Base-by-base conservation (phyloP, 306 rosid species). In the Castanopsis chinensis region DNA sequence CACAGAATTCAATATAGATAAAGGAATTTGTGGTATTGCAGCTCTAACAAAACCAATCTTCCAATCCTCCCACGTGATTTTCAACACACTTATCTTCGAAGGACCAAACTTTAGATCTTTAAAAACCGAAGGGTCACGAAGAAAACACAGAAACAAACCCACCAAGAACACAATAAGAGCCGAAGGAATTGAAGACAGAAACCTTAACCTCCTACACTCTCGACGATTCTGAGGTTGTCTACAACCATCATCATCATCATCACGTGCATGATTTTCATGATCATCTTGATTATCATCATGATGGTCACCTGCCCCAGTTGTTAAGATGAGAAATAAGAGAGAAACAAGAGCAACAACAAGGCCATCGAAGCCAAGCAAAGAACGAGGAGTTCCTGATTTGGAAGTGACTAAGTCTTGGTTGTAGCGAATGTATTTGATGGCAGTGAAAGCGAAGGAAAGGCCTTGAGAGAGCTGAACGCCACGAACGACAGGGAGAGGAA, bases 381-480 rank as follows among this genome's bases (percentile, higher is more conserved):
- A 73, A 10, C 97, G 85, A 5, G 89, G 68, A 0, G 88, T 63
- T 5, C 84, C 90, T 0, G 96, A 83, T 27, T 85, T 91, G 0
- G 94, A 81, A 4, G 86, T 73, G 67, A 78, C 77, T 4, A 91
- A 30, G 78, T 88, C 88, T 61, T 93, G 97, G 3, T 89, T 52
- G 37, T 13, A 93, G 43, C 96, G 92, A 18, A 93, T 87, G 78
- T 93, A 93, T 45, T 89, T 93, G 63, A 93, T 76, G 65, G 97
- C 97, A 13, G 94, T 75, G 85, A 93, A 88, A 64, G 97, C 87
- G 33, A 93, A 93, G 76, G 85, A 45, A 74, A 93, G 94, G 14
- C 97, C 97, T 17, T 93, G 97, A 8, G 97, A 93, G 85, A 93
- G 96, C 76, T 93, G 96, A 54, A 93, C 85, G 17, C 97, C 96